phyloP scores from a whole-genome alignment of 2,329 filamentous ascomycete genomes.

The Diaporthe sp. region DNA sequence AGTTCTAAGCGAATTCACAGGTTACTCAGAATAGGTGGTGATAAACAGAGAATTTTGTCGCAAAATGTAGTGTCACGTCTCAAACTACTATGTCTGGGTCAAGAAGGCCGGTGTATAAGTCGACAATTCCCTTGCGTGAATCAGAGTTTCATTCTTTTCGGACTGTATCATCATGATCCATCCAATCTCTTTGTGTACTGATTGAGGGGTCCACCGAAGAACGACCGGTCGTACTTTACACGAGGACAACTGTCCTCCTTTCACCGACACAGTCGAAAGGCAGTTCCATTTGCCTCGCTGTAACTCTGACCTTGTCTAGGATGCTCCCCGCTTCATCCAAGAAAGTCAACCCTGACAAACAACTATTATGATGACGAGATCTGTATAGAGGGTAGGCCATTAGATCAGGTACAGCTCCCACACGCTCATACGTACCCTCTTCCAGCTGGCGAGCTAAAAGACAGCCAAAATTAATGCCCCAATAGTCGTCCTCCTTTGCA shows the following conservation, averaged over 20 bases:
- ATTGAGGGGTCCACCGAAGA: neutral
- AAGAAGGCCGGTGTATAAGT: neutral
- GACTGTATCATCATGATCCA: too few species aligned
- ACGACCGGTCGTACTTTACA: neutral
- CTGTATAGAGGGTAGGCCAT: neutral
- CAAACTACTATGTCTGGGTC: neutral
- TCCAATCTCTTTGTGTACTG: neutral
- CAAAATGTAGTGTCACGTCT: neutral
- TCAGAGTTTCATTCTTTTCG: too few species aligned
- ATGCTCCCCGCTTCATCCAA: neutral
- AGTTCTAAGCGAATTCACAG: neutral
- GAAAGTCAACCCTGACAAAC: neutral
- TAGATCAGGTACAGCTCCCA: neutral
- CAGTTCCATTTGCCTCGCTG: neutral
- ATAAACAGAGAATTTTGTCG: neutral
- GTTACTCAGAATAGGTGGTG: neutral
- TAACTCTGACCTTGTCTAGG: neutral
- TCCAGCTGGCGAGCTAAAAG: neutral
- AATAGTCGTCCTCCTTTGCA: too few species aligned
- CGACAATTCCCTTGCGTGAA: too few species aligned
- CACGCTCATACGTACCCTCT: neutral
- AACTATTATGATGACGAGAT: neutral
- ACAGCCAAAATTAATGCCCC: neutral
- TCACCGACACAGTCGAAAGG: neutral
- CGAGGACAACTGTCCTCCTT: neutral